Evolutionary conservation across 192 early-diverging fungal species (phyloP), one percentile per base, ranked within the genome.

Genomic region (Allomyces macrogynus): DNA sequence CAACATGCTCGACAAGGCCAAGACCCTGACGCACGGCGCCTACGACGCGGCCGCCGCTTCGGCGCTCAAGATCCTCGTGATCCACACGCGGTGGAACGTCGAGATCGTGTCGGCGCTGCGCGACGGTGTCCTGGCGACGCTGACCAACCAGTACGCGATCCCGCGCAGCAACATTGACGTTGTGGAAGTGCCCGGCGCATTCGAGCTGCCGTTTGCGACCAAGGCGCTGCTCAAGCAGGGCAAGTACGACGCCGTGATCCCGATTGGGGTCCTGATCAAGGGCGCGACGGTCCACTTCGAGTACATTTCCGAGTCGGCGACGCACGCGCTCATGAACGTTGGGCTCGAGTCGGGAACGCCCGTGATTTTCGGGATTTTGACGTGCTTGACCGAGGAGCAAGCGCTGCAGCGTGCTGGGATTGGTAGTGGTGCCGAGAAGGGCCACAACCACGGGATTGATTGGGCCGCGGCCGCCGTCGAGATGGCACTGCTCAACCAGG

Each of bases 251-350:
- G 94, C 89, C 1, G 89, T 81, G 9, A 92, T 99, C 66, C 87
- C 87, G 65, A 87, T 99, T 72, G 96, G 96, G 27, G 90, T 99
- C 23, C 83, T 99, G 62, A 97, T 99, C 82, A 99, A 97, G 84
- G 96, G 96, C 65, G 81, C 83, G 64, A 99, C 96, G 20, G 91
- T 94, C 84, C 96, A 99, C 67, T 99, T 96, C 82, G 96, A 97
- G 77, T 99, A 99, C 73, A 99, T 99, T 65, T 83, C 87, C n/a
- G 96, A 99, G 61, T 90, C 95, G 0, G 84, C 87, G 1, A 83
- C 81, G 43, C 88, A 93, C 20, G 96, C 93, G 0, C 77, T 99
- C 49, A 99, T 97, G 93, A 78, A 87, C n/a, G 95, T 99, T 24
- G 88, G 90, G 4, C 74, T 99, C 54, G 92, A 97, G 62, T 81